Percentiles rank a stretch among this genome's conserved stretches.
Evolutionary conservation across 441 rosid species (phyloP).

Genomic region (Flueggea neowawraea): DNA sequence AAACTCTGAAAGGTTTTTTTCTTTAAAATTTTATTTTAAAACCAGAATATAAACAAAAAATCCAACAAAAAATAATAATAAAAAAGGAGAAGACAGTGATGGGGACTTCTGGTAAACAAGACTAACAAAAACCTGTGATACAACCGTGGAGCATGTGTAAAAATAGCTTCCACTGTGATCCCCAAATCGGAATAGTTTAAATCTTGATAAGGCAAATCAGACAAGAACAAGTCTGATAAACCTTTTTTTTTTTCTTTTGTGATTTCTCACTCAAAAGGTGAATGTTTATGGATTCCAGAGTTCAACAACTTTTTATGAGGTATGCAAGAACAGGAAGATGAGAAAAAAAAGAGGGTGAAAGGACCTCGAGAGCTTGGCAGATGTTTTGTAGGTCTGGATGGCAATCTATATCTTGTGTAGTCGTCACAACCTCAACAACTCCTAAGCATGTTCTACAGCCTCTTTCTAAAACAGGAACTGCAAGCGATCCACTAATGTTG

Average conservation of each 20-base stretch:
- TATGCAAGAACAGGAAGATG: constrained; percentile 9
- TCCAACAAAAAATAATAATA: too few species aligned
- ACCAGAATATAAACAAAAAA: too few species aligned
- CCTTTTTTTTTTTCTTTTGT: neutral
- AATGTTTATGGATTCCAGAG: constrained; percentile 1
- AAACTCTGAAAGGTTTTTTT: too few species aligned
- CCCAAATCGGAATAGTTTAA: too few species aligned
- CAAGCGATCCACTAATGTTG: constrained; percentile 28
- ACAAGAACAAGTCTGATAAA: neutral
- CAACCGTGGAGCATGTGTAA: too few species aligned
- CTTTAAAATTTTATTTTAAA: too few species aligned
- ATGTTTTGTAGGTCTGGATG: constrained; percentile 67
- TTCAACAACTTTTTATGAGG: constrained; percentile 3
- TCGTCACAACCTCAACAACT: constrained; percentile 86
- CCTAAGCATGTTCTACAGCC: constrained; percentile 75
- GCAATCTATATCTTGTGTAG: constrained; percentile 61
- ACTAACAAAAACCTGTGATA: too few species aligned
- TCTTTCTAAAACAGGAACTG: constrained; percentile 27
- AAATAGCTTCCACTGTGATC: too few species aligned
- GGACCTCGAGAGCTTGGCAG: constrained; percentile 92
- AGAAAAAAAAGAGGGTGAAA: constrained; percentile 9
- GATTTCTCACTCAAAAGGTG: constrained; percentile 7
- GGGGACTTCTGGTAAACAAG: too few species aligned
- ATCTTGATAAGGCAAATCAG: too few species aligned
- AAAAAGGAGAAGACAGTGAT: too few species aligned